These are phyloP conservation scores for Mycosphaerella arachidis DNA, from an alignment of 2,329 filamentous ascomycete species.

Conservation along the genomic window DNA sequence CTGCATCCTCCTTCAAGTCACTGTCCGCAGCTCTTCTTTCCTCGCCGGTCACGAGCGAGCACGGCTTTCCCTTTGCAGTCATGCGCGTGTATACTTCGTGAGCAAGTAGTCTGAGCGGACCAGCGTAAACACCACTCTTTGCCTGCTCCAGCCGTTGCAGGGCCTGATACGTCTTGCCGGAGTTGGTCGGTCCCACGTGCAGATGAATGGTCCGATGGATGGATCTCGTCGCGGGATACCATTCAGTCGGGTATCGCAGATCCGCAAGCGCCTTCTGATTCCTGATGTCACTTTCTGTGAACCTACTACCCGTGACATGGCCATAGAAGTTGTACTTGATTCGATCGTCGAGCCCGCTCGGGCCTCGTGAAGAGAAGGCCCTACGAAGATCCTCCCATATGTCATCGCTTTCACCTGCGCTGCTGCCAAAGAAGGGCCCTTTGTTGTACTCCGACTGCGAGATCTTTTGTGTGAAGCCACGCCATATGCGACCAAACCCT, in stretches of 20 bases:
- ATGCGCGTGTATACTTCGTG: slow-evolving; percentile 94
- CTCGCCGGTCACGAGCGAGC: slow-evolving; percentile 84
- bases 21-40: slow-evolving; percentile 64
- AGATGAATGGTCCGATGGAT: slow-evolving; percentile 81
- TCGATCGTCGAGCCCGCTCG: slow-evolving; percentile 27
- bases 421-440: not conserved
- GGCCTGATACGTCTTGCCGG: slow-evolving; percentile 94
- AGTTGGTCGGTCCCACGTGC: slow-evolving; percentile 95
- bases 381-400: slow-evolving; percentile 17
- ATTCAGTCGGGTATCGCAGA: slow-evolving; percentile 82
- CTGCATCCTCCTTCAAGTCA: slow-evolving; percentile 46
- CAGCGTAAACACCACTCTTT: slow-evolving; percentile 78
- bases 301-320: slow-evolving; percentile 55
- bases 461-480: slow-evolving; percentile 20
- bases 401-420: slow-evolving; percentile 1
- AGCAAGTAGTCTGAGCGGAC: slow-evolving; percentile 80
- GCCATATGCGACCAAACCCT: slow-evolving; percentile 27
- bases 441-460: slow-evolving; percentile 39
- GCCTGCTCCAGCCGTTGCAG: slow-evolving; percentile 76
- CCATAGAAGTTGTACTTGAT: slow-evolving; percentile 66
- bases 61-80: slow-evolving; percentile 68
- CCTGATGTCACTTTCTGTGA: slow-evolving; percentile 53
- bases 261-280: slow-evolving; percentile 68
- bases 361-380: slow-evolving; percentile 19
- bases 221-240: slow-evolving; percentile 79